phyloP scores from a whole-genome alignment of 1,284 basidiomycete species.

The Chalciporus sp. region DNA sequence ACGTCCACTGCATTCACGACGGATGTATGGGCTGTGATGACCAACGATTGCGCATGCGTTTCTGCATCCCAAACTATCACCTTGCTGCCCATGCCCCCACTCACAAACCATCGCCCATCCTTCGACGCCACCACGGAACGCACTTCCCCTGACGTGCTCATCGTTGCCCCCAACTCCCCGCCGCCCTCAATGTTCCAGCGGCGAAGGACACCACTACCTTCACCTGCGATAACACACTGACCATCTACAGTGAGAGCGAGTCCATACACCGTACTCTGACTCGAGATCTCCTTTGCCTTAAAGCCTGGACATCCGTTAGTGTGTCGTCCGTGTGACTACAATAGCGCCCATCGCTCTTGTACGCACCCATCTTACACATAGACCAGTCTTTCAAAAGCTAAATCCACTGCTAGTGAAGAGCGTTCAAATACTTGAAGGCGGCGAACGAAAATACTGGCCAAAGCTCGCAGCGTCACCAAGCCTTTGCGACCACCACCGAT shows the following conservation, averaged over 20 bases:
- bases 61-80: background rate
- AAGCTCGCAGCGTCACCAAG: too few relatives aligned
- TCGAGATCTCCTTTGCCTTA: too few relatives aligned
- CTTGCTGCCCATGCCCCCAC: background rate
- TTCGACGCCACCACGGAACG: background rate
- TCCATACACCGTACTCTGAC: background rate
- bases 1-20: background rate
- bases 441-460: too few relatives aligned
- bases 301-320: too few relatives aligned
- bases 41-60: background rate
- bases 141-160: background rate
- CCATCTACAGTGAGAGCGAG: conserved; percentile 8
- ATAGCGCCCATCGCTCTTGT: too few relatives aligned
- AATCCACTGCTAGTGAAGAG: too few relatives aligned
- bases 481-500: too few relatives aligned
- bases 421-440: too few relatives aligned
- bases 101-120: background rate
- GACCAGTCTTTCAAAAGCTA: too few relatives aligned
- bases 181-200: conserved; percentile 2
- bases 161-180: conserved; percentile 2
- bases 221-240: conserved; percentile 8
- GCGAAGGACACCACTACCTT: background rate
- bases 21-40: background rate
- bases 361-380: too few relatives aligned
- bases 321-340: too few relatives aligned